Conservation (phyloP, 148 eudicot genomes). For the Talinum fruticosum region DNA sequence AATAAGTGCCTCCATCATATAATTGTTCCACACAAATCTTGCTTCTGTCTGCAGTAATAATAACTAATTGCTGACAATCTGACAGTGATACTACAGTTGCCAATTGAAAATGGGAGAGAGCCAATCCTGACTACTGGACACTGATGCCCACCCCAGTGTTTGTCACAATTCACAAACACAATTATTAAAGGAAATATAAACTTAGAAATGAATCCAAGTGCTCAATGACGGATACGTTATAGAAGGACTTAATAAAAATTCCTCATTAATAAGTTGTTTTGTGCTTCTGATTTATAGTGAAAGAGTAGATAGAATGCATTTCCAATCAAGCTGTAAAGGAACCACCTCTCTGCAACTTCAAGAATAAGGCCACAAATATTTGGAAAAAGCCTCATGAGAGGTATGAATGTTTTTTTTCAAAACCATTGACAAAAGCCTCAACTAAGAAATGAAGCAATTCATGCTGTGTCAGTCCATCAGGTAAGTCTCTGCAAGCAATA, state of each 20-base stretch:
- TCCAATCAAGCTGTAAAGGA: background rate
- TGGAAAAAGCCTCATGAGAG: background rate
- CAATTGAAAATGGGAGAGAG: background rate
- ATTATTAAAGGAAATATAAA: background rate
- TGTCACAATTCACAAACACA: background rate
- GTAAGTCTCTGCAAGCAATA: background rate
- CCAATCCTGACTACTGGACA: background rate
- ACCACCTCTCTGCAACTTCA: background rate
- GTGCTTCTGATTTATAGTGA: background rate
- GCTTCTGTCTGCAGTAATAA: conserved; percentile 77
- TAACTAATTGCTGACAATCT: background rate
- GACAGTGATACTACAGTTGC: background rate
- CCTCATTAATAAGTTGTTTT: background rate
- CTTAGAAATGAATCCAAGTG: background rate
- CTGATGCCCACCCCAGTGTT: background rate
- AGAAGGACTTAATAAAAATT: background rate
- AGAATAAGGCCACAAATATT: background rate
- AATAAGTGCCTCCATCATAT: conserved; percentile 79
- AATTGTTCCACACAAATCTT: conserved; percentile 91
- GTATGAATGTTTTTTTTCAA: background rate
- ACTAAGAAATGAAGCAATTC: background rate
- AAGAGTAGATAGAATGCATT: background rate
- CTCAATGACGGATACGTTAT: background rate
- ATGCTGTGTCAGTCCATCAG: background rate
- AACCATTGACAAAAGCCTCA: background rate